Percentiles rank a stretch among this genome's conserved stretches.
Conservation (phyloP, 1,139 yeast genomes). For the Diutina siamensis region DNA sequence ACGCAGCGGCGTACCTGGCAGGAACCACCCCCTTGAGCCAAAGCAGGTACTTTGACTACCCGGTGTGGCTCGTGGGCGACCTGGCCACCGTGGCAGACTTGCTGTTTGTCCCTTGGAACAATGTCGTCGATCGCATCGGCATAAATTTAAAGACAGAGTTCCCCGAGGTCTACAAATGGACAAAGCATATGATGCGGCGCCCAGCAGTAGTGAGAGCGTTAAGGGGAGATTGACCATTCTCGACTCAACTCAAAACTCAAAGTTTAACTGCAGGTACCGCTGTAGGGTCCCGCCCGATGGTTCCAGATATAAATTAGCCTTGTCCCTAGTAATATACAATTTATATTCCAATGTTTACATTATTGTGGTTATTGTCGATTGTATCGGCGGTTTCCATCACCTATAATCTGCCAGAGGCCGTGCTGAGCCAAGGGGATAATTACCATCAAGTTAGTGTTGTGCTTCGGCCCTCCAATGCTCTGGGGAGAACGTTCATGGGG, state of each 20-base stretch:
- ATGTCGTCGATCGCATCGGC: slow-evolving; percentile 87
- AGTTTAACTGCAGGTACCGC: too few relatives aligned
- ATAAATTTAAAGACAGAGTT: slow-evolving; percentile 78
- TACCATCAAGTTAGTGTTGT: not conserved
- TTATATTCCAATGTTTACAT: not conserved
- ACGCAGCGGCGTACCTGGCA: slow-evolving; percentile 78
- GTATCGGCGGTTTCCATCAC: not conserved
- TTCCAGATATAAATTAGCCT: not conserved
- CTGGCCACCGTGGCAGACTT: slow-evolving; percentile 84
- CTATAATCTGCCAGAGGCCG: not conserved
- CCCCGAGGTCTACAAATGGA: slow-evolving; percentile 96
- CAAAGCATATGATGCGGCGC: slow-evolving; percentile 82
- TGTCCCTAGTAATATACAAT: not conserved
- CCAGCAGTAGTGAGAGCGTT: slow-evolving; percentile 75
- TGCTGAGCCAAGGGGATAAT: not conserved
- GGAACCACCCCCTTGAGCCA: slow-evolving; percentile 85
- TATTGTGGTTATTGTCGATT: not conserved
- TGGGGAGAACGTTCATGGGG: not conserved
- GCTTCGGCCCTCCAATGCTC: not conserved
- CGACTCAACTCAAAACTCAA: too few relatives aligned
- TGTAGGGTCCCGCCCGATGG: too few relatives aligned
- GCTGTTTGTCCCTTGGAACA: slow-evolving; percentile 94
- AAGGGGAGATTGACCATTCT: slow-evolving; percentile 47
- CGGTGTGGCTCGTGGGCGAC: slow-evolving; percentile 93
- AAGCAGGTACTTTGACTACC: slow-evolving; percentile 80